Evolutionary conservation across 441 rosid species (phyloP).

Genomic region (Dalechampia spathulata): DNA sequence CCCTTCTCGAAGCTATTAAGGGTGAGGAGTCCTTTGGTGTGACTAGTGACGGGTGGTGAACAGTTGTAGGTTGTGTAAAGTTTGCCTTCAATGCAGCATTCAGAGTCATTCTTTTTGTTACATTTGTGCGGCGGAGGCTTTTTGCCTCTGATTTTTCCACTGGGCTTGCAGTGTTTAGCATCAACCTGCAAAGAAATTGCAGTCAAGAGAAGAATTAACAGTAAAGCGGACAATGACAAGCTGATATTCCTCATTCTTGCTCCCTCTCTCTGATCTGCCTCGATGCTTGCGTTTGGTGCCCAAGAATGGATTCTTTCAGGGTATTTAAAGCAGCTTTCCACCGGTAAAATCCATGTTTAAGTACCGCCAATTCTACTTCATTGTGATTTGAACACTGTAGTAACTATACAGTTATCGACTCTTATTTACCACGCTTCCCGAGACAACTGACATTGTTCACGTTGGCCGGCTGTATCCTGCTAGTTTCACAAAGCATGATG

Average conservation of each 20-base stretch:
- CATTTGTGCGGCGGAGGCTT: constrained; percentile 15
- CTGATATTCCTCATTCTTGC: constrained; percentile 5
- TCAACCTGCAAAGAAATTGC: background rate
- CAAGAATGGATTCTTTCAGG: background rate
- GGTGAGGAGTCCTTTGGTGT: constrained; percentile 18
- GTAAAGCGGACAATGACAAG: background rate
- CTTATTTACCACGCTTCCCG: too few relatives aligned
- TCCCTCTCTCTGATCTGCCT: background rate
- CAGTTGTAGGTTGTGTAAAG: constrained; percentile 9
- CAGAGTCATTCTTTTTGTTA: constrained; percentile 8
- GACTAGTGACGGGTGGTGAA: constrained; percentile 3
- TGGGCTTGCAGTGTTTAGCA: constrained; percentile 8
- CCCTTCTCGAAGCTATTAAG: constrained; percentile 24
- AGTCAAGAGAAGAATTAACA: background rate
- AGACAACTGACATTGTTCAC: too few relatives aligned
- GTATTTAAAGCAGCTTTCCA: background rate
- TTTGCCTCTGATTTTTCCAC: constrained; percentile 18
- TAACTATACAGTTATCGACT: too few relatives aligned
- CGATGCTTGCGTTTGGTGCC: background rate
- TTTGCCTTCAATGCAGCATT: constrained; percentile 16
- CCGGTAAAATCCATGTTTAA: background rate
- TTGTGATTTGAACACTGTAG: background rate
- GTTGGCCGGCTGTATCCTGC: background rate
- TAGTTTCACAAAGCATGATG: background rate
- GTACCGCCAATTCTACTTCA: background rate